These are phyloP conservation scores for Pseudogymnoascus verrucosus DNA, from an alignment of 2,329 filamentous ascomycete genomes.

Conservation along the genomic window DNA sequence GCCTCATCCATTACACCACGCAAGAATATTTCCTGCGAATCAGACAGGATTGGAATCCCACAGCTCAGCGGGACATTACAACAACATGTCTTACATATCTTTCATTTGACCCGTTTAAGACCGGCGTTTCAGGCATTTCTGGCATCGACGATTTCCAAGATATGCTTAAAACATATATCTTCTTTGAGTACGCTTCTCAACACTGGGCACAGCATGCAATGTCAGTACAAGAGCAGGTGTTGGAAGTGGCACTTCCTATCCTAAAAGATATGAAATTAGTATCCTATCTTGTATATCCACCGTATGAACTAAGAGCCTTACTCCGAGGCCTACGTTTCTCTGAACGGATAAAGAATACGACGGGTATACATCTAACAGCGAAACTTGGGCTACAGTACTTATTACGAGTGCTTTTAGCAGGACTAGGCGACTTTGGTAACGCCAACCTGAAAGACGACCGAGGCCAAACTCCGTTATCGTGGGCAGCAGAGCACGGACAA, in stretches of 20 bases:
- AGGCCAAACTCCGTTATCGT: slow-evolving; percentile 4
- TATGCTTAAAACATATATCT: not conserved
- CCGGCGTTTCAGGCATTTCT: not conserved
- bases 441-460: not conserved
- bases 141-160: not conserved
- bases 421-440: not conserved
- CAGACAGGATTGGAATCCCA: not conserved
- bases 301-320: too few relatives aligned
- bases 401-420: slow-evolving; percentile 2
- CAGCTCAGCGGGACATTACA: not conserved
- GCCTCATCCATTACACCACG: slow-evolving; percentile 22
- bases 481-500: not conserved
- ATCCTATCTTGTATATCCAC: not conserved
- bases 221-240: not conserved
- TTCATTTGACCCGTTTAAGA: not conserved
- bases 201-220: not conserved
- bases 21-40: slow-evolving; percentile 22
- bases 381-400: slow-evolving; percentile 13
- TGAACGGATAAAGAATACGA: too few relatives aligned
- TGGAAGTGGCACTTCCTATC: not conserved
- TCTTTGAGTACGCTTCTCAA: not conserved
- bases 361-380: slow-evolving; percentile 17
- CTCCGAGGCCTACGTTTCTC: too few relatives aligned
- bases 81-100: not conserved
- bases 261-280: not conserved